phyloP scores from a whole-genome alignment of 768 basidiomycete species.

The Auricularia sp. region DNA sequence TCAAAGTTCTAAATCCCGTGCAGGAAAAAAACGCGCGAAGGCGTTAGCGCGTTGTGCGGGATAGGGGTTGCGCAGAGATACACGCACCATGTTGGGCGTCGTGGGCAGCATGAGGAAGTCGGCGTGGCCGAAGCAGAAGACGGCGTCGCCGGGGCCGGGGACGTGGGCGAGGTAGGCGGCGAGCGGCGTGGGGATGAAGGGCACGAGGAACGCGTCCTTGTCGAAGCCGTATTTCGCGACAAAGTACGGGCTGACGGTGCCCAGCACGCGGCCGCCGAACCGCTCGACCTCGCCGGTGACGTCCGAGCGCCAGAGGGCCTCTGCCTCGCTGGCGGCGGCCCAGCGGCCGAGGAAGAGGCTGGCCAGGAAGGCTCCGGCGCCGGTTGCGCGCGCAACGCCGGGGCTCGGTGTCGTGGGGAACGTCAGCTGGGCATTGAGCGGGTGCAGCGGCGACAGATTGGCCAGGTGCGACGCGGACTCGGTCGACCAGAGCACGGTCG shows the following conservation, averaged over 20 bases:
- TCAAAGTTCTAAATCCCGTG: background rate
- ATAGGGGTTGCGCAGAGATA: conserved; percentile 26
- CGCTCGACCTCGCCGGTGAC: conserved; percentile 2
- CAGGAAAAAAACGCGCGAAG: background rate
- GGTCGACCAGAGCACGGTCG: conserved; percentile 82
- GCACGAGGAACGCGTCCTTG: conserved; percentile 36
- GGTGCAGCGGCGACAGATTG: conserved; percentile 58
- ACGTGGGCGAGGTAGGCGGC: conserved; percentile 68
- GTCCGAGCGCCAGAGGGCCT: conserved; percentile 62
- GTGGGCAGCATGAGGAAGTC: conserved; percentile 69
- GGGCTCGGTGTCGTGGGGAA: background rate
- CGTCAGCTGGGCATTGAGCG: conserved; percentile 54
- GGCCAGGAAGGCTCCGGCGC: conserved; percentile 65
- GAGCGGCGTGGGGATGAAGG: conserved; percentile 70
- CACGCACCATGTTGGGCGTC: conserved; percentile 18
- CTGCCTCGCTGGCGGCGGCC: conserved; percentile 62
- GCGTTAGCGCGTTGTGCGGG: conserved; percentile 27
- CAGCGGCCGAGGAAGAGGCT: conserved; percentile 64
- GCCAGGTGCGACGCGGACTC: conserved; percentile 64
- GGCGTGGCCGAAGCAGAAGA: conserved; percentile 73
- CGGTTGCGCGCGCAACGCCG: background rate
- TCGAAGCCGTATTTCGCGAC: conserved; percentile 77
- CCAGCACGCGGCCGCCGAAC: conserved; percentile 38
- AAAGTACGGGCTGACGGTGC: conserved; percentile 62
- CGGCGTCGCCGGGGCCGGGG: conserved; percentile 61